phyloP scores from a whole-genome alignment of 352 stramenopile species.

The Pythium oligandrum region DNA sequence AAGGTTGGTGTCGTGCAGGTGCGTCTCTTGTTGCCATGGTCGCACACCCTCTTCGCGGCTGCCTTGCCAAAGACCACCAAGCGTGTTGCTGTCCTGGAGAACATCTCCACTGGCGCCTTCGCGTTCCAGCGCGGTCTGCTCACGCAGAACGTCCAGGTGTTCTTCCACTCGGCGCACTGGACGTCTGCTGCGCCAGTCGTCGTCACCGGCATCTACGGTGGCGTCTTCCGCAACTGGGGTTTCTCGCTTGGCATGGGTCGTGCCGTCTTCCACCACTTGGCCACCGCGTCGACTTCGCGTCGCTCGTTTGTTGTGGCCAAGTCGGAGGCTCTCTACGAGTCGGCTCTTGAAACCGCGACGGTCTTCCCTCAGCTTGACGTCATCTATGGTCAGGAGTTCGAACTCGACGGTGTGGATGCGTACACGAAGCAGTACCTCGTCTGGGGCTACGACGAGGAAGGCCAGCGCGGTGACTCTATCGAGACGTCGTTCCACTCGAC shows the following conservation, averaged over 20 bases:
- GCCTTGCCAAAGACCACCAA: constrained; percentile 47
- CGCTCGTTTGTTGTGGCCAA: constrained; percentile 82
- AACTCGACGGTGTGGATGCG: constrained; percentile 33
- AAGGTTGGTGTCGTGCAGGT: constrained; percentile 81
- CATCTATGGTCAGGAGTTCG: constrained; percentile 38
- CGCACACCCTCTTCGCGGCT: constrained; percentile 59
- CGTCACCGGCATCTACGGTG: constrained; percentile 63
- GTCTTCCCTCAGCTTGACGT: constrained; percentile 59
- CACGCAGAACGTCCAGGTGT: constrained; percentile 68
- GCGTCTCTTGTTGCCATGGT: constrained; percentile 68
- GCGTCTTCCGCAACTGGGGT: constrained; percentile 51
- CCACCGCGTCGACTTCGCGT: constrained; percentile 24
- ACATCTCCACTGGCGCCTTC: constrained; percentile 53
- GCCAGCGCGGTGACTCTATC: constrained; percentile 27
- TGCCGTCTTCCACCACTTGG: constrained; percentile 57
- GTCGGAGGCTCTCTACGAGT: constrained; percentile 59
- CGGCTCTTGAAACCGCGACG: constrained; percentile 30
- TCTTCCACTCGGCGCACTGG: constrained; percentile 61
- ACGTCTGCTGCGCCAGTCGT: constrained; percentile 27
- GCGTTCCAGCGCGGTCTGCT: constrained; percentile 63
- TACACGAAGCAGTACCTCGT: constrained; percentile 89
- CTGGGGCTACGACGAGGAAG: constrained; percentile 75
- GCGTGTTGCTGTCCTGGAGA: constrained; percentile 73
- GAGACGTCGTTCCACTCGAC: constrained; percentile 32
- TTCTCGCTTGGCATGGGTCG: constrained; percentile 71